phyloP scores from a whole-genome alignment of 1,284 basidiomycete genomes.

The Amylostereum chailletii region DNA sequence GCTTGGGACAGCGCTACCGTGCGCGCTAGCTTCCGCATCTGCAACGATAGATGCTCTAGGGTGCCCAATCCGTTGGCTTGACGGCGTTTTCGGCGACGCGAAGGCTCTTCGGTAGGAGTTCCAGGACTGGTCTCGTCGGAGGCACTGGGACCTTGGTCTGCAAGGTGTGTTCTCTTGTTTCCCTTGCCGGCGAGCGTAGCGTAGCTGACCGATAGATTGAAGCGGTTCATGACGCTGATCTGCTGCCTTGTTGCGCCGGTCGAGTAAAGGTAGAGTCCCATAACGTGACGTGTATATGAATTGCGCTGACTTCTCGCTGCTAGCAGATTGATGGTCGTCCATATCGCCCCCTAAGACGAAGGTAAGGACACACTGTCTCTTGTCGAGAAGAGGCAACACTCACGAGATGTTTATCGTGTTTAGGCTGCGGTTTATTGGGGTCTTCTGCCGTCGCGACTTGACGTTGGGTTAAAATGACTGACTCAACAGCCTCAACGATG shows the following conservation, averaged over 20 bases:
- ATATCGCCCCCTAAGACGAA: neutral
- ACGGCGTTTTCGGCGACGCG: too few species aligned
- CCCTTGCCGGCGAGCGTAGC: slow-evolving; percentile 11
- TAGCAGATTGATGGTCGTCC: slow-evolving; percentile 8
- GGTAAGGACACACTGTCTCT: neutral
- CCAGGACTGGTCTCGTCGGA: too few species aligned
- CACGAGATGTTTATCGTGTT: too few species aligned
- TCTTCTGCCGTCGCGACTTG: neutral
- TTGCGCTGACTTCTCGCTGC: slow-evolving; percentile 24
- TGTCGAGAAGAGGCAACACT: neutral
- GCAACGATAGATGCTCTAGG: neutral
- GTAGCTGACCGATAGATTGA: slow-evolving; percentile 22
- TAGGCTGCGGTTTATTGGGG: too few species aligned
- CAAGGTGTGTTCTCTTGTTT: neutral
- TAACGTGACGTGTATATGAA: slow-evolving; percentile 17
- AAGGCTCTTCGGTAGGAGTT: too few species aligned
- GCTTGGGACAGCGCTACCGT: slow-evolving; percentile 13
- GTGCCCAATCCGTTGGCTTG: neutral
- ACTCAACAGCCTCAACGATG: too few species aligned
- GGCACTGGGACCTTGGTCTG: too few species aligned
- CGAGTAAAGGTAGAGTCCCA: slow-evolving; percentile 25
- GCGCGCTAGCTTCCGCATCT: slow-evolving; percentile 7
- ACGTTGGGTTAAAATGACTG: neutral
- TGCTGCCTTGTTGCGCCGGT: slow-evolving; percentile 21
- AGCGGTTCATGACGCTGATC: slow-evolving; percentile 17